phyloP scores from a whole-genome alignment of 2,329 filamentous ascomycete species.

The Colletotrichum shisoi region DNA sequence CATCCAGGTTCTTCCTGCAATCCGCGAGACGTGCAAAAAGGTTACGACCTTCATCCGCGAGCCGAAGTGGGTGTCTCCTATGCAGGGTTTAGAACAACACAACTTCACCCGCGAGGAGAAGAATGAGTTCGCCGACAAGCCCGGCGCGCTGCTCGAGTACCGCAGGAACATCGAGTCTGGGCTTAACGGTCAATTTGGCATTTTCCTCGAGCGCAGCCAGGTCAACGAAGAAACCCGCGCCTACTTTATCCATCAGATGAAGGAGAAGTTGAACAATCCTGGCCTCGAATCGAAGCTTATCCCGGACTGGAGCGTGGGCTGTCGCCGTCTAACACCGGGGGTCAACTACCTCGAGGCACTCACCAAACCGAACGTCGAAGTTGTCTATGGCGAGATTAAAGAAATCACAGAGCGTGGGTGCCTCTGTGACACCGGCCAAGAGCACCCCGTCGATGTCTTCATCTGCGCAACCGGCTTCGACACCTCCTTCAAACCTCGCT shows the following conservation, averaged over 20 bases:
- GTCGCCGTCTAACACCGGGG: conserved; percentile 42
- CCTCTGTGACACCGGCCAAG: conserved; percentile 43
- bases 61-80: conserved; percentile 59
- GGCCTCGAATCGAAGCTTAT: conserved; percentile 41
- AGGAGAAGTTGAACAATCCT: conserved; percentile 47
- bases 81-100: conserved; percentile 53
- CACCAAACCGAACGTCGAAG: conserved; percentile 42
- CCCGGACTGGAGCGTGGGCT: conserved; percentile 41
- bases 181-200: conserved; percentile 57
- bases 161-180: conserved; percentile 56
- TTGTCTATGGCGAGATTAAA: conserved; percentile 50
- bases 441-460: conserved; percentile 43
- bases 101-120: conserved; percentile 53
- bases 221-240: conserved; percentile 52
- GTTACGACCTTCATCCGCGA: conserved; percentile 60
- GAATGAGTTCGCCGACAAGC: conserved; percentile 52
- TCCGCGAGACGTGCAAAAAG: conserved; percentile 54
- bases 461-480: conserved; percentile 44
- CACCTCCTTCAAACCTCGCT: conserved; percentile 44
- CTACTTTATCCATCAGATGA: conserved; percentile 53
- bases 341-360: conserved; percentile 44
- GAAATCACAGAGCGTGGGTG: conserved; percentile 45
- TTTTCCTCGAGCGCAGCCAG: conserved; percentile 54
- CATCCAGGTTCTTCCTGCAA: conserved; percentile 57
- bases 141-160: conserved; percentile 50